phyloP scores from a whole-genome alignment of 2,329 filamentous ascomycete genomes.

The Beauveria caledonica region DNA sequence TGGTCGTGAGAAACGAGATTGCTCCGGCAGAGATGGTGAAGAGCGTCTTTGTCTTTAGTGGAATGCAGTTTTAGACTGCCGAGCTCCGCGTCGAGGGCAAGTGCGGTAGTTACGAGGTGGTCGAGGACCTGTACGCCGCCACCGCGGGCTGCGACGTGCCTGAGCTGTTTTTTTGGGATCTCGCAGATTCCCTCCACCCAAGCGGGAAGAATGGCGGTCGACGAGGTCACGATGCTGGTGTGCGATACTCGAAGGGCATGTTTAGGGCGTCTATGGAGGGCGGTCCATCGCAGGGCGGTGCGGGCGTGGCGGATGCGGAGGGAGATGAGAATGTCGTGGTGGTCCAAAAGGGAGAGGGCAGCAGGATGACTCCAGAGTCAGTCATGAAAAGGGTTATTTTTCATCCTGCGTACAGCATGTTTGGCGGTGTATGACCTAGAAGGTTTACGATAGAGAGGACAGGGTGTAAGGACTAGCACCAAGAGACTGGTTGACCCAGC shows the following conservation, averaged over 20 bases:
- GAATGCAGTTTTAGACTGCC: slow-evolving; percentile 48
- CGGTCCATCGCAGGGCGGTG: slow-evolving; percentile 32
- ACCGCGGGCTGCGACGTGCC: slow-evolving; percentile 49
- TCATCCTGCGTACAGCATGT: slow-evolving; percentile 47
- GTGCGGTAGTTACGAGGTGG: slow-evolving; percentile 41
- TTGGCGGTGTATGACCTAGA: slow-evolving; percentile 30
- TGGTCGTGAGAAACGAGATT: slow-evolving; percentile 41
- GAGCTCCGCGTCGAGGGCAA: not conserved
- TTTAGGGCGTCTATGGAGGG: slow-evolving; percentile 48
- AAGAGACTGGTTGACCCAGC: too few species aligned
- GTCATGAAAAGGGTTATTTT: slow-evolving; percentile 42
- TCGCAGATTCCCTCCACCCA: slow-evolving; percentile 17
- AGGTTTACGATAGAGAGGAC: too few species aligned
- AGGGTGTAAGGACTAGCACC: too few species aligned
- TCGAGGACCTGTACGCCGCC: slow-evolving; percentile 33
- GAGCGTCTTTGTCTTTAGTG: slow-evolving; percentile 49
- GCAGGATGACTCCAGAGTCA: slow-evolving; percentile 31
- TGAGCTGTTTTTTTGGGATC: slow-evolving; percentile 53
- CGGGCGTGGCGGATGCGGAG: slow-evolving; percentile 14
- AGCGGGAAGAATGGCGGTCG: slow-evolving; percentile 23
- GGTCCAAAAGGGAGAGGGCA: slow-evolving; percentile 14
- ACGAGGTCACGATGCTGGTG: slow-evolving; percentile 40
- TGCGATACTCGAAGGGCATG: slow-evolving; percentile 50
- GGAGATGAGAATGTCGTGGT: slow-evolving; percentile 14
- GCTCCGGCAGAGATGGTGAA: slow-evolving; percentile 52